phyloP scores from a whole-genome alignment of 148 eudicot species.

The Vaccinium corymbosum region DNA sequence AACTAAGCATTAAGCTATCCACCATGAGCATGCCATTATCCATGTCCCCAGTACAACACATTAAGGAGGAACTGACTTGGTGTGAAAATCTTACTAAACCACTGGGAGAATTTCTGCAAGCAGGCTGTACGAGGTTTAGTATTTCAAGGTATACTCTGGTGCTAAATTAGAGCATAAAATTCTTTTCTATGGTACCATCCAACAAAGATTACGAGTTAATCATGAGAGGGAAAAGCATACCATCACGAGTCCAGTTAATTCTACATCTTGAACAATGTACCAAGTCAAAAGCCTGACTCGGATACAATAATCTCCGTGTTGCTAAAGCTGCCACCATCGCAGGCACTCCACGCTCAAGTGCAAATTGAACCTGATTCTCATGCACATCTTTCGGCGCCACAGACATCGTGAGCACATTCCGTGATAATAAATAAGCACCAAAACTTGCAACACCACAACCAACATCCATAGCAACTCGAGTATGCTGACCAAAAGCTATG shows the following conservation, averaged over 20 bases:
- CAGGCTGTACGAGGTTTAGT: not conserved
- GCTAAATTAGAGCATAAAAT: not conserved
- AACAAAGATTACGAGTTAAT: slow-evolving; percentile 8
- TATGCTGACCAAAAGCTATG: slow-evolving; percentile 61
- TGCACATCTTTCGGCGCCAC: slow-evolving; percentile 72
- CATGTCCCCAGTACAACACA: not conserved
- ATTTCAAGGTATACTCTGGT: slow-evolving; percentile 2
- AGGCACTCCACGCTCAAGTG: slow-evolving; percentile 98
- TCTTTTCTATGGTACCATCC: not conserved
- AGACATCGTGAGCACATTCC: slow-evolving; percentile 80
- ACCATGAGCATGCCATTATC: not conserved
- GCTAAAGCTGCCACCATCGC: slow-evolving; percentile 97
- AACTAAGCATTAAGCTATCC: too few species aligned
- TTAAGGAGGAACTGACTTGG: not conserved
- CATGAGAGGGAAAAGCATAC: slow-evolving; percentile 27
- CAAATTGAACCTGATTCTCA: slow-evolving; percentile 80
- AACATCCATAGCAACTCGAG: slow-evolving; percentile 83
- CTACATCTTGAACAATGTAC: slow-evolving; percentile 99
- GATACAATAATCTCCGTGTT: slow-evolving; percentile 69
- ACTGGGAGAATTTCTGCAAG: slow-evolving; percentile 4
- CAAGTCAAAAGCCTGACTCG: slow-evolving; percentile 94
- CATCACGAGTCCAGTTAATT: slow-evolving; percentile 96
- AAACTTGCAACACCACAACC: slow-evolving; percentile 99
- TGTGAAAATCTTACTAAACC: not conserved
- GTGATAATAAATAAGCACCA: slow-evolving; percentile 86